Base-by-base conservation (phyloP, 495 filamentous ascomycete genomes). In the Xeromyces bisporus region DNA sequence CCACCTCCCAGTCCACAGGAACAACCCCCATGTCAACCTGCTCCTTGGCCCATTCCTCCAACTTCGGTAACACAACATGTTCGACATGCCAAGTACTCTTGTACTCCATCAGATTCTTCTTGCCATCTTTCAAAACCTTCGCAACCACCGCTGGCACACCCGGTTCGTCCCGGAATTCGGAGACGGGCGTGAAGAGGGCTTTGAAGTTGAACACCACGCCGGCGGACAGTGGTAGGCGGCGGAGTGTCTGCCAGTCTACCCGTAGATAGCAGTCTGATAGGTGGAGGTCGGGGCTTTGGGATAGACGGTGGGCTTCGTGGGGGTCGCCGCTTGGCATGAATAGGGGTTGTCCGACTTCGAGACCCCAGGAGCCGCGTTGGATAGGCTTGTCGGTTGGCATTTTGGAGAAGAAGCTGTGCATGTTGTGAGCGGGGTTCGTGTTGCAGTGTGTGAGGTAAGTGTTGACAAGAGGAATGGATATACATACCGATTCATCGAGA, bases 191-290 rank as follows among this genome's bases (percentile, higher is more conserved):
- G 55, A 93, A 93, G 0, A 92, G 48, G 0, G 76, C 85, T 46
- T 89, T 93, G 69, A 86, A 93, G 47, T 93, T 93, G 55, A 93
- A 93, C 2, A 82, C 67, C 6, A 93, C 55, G 0, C 66, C 73
- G 0, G 67, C 80, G 0, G 75, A 79, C 3, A 93, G 51, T 2
- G 85, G 85, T 1, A 93, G 58, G 15, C 85, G 68, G 8, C 85
- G 72, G 11, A 93, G 63, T 0, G 85, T 93, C 53, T 93, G 85
- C 80, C 83, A 89, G 48, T 93, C 85, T 2, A 89, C 83, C n/a
- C 85, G 71, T 9, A 93, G 64, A 34, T 75, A 53, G 40, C 77
- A 62, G 14, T 80, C 69, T 0, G 65, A 58, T n/a, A 76, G 41
- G 5, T 44, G 50, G 4, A 89, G 51, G 5, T 60, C 40, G 1